Conservation (phyloP, 352 stramenopile genomes). For the Pythium rishiriense region DNA sequence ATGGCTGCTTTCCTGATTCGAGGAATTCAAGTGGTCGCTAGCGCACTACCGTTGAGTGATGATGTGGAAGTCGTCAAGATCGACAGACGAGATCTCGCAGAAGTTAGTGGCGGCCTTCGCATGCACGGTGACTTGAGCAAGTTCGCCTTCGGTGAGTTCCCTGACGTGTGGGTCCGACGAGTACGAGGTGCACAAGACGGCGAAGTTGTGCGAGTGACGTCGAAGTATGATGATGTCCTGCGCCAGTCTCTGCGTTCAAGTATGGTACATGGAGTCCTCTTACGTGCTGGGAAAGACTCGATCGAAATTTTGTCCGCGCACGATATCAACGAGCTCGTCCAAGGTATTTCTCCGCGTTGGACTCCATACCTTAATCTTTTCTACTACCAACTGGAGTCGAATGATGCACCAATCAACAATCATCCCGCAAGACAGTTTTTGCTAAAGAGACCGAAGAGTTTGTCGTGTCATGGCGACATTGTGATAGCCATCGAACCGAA, state of each 20-base stretch:
- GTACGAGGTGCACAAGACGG: slow-evolving; percentile 38
- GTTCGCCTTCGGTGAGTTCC: slow-evolving; percentile 71
- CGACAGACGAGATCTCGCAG: slow-evolving; percentile 48
- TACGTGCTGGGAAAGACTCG: slow-evolving; percentile 34
- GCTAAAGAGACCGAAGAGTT: slow-evolving; percentile 31
- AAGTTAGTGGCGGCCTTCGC: slow-evolving; percentile 44
- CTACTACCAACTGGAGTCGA: slow-evolving; percentile 49
- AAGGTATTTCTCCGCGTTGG: slow-evolving; percentile 40
- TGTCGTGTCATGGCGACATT: slow-evolving; percentile 47
- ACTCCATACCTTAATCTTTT: slow-evolving; percentile 65
- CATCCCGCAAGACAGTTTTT: slow-evolving; percentile 49
- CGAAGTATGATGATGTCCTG: slow-evolving; percentile 66
- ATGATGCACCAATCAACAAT: slow-evolving; percentile 37
- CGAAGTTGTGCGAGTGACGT: slow-evolving; percentile 43
- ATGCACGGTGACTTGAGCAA: slow-evolving; percentile 28
- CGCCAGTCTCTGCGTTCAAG: slow-evolving; percentile 60
- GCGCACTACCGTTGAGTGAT: slow-evolving; percentile 43
- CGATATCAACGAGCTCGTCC: slow-evolving; percentile 55
- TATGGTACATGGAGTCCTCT: slow-evolving; percentile 56
- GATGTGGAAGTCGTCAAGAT: slow-evolving; percentile 40
- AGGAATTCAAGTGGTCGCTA: slow-evolving; percentile 55
- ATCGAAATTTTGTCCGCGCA: slow-evolving; percentile 45
- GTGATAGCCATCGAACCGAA: slow-evolving; percentile 63
- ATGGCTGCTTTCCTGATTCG: slow-evolving; percentile 61
- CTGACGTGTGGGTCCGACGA: slow-evolving; percentile 50